These are phyloP conservation scores for Chlamydomonas sp. DNA, from an alignment of 139 green algal genomes.

Conservation along the genomic window DNA sequence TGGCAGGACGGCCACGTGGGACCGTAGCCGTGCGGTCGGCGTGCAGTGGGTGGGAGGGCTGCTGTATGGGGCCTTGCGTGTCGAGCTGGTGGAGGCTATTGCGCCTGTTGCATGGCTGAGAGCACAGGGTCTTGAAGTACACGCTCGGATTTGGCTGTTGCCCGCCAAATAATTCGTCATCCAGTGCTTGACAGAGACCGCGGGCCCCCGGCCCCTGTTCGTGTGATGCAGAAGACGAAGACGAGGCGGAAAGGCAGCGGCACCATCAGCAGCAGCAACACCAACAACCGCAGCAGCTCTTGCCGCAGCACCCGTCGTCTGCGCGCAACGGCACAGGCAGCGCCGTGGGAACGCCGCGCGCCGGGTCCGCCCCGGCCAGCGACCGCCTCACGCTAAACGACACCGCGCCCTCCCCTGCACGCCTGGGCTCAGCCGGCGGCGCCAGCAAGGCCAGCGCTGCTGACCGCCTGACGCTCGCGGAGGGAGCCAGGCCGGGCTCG, in stretches of 20 bases:
- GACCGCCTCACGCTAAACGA: neutral
- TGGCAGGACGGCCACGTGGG: no score
- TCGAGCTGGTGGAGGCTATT: neutral
- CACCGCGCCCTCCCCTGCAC: neutral
- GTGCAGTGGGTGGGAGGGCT: neutral
- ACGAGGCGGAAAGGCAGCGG: neutral
- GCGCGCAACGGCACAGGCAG: neutral
- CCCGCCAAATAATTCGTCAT: no score
- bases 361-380: neutral
- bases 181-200: no score
- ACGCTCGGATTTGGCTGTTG: neutral
- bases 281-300: neutral
- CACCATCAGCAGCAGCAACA: conserved; percentile 2
- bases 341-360: neutral
- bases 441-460: neutral
- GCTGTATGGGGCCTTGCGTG: neutral
- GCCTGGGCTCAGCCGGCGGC: neutral
- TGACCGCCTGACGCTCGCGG: neutral
- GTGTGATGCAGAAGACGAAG: no score
- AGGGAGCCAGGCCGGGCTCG: neutral
- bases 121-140: neutral
- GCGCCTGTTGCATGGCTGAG: neutral
- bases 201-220: no score
- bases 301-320: neutral
- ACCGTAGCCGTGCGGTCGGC: neutral